Percentiles rank a stretch among this genome's conserved stretches.
phyloP scores from a whole-genome alignment of 495 filamentous ascomycete genomes.

The Lentithecium fluviatile region DNA sequence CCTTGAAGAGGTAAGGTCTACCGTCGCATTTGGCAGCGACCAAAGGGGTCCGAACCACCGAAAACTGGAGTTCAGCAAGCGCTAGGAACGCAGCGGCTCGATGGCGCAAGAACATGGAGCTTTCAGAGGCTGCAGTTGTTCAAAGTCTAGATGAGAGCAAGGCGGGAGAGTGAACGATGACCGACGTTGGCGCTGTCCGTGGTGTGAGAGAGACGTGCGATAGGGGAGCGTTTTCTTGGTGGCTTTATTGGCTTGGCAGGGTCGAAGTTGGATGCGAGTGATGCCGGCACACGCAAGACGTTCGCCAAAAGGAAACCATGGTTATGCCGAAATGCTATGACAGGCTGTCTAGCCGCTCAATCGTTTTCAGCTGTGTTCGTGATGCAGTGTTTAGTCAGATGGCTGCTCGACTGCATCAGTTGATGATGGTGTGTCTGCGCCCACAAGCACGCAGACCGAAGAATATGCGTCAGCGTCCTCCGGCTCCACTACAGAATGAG shows the following conservation, averaged over 20 bases:
- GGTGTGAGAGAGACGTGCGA: neutral
- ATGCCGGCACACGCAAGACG: neutral
- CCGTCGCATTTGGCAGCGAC: too few relatives aligned
- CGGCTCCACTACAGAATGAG: too few relatives aligned
- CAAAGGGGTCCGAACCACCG: too few relatives aligned
- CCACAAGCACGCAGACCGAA: too few relatives aligned
- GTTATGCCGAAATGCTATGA: neutral
- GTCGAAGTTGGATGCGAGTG: neutral
- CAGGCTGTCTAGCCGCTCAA: too few relatives aligned
- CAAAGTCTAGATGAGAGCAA: too few relatives aligned
- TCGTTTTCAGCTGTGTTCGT: too few relatives aligned
- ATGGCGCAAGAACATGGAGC: too few relatives aligned
- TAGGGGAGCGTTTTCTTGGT: slow-evolving; percentile 3
- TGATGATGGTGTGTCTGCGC: neutral
- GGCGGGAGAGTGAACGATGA: neutral
- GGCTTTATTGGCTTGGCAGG: slow-evolving; percentile 25
- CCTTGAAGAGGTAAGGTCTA: neutral
- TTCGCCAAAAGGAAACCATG: neutral
- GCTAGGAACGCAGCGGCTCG: too few relatives aligned
- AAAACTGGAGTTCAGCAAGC: too few relatives aligned
- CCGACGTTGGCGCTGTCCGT: neutral
- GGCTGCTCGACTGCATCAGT: neutral
- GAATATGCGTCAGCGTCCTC: too few relatives aligned
- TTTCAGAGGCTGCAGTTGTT: too few relatives aligned
- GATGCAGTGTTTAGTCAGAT: neutral